A percentile compares a stretch with the other conserved stretches of the same genome.
Conservation (phyloP, 1,284 basidiomycete genomes). For the Cryptococcus sp. region DNA sequence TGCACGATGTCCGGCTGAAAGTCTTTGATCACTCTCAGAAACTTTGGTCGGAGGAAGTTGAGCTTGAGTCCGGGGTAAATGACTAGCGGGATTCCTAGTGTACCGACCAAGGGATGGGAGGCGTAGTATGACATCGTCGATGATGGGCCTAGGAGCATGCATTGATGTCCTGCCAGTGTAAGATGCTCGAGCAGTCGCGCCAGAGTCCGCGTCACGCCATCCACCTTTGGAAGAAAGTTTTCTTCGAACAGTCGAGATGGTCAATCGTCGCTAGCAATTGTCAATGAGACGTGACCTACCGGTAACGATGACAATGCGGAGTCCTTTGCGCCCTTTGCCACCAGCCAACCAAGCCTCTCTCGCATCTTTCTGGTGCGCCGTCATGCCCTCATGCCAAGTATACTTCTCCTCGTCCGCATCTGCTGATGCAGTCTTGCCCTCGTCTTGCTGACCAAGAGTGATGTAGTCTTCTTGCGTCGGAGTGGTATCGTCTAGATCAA, state of each 20-base stretch:
- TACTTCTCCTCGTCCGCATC: constrained; percentile 9
- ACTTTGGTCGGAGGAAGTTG: constrained; percentile 62
- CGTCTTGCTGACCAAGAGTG: neutral
- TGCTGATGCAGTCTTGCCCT: neutral
- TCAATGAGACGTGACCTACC: constrained; percentile 26
- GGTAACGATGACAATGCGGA: constrained; percentile 52
- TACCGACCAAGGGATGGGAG: constrained; percentile 60
- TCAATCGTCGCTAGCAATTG: neutral
- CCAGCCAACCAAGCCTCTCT: constrained; percentile 41
- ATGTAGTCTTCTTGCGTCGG: constrained; percentile 1
- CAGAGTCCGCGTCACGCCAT: constrained; percentile 62
- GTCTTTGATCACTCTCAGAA: constrained; percentile 56
- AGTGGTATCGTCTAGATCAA: constrained; percentile 16
- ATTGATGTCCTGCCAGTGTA: constrained; percentile 59
- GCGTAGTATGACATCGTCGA: constrained; percentile 59
- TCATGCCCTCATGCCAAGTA: constrained; percentile 41
- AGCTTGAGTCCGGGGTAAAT: constrained; percentile 62
- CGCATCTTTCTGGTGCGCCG: constrained; percentile 29
- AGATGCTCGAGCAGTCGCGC: constrained; percentile 61
- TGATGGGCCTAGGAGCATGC: constrained; percentile 60
- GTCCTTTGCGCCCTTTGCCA: constrained; percentile 36
- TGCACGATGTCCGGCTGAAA: constrained; percentile 61
- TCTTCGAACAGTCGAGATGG: constrained; percentile 41
- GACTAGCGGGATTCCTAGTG: constrained; percentile 60
- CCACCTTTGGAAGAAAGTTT: constrained; percentile 62